phyloP scores from a whole-genome alignment of 2,329 filamentous ascomycete genomes.

The Pyrenochaeta sp. region DNA sequence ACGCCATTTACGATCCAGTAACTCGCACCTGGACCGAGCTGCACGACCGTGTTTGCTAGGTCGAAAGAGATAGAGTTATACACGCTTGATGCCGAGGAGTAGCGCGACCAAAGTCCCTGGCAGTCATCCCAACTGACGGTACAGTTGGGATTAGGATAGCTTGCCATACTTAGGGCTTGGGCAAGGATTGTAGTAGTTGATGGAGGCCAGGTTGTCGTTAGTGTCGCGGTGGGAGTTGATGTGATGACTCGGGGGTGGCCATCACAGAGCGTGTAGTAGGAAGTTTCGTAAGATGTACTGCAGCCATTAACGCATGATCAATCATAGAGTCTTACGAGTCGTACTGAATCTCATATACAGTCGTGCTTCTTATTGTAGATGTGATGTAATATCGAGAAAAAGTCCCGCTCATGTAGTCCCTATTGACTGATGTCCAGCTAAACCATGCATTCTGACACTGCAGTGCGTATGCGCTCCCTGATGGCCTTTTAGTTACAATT shows the following conservation, averaged over 20 bases:
- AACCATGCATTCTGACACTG: constrained; percentile 27
- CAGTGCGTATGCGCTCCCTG: constrained; percentile 22
- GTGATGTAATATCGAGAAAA: constrained; percentile 8
- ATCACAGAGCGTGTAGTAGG: constrained; percentile 25
- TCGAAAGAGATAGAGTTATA: constrained; percentile 19
- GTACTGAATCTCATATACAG: constrained; percentile 20
- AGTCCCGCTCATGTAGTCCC: constrained; percentile 12
- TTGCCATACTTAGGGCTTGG: constrained; percentile 4
- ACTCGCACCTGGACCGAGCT: constrained; percentile 14
- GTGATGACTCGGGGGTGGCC: constrained; percentile 26
- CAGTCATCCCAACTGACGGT: constrained; percentile 24
- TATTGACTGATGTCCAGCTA: constrained; percentile 17
- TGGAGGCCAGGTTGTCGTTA: constrained; percentile 15
- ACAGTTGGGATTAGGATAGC: constrained; percentile 17
- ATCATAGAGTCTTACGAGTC: not conserved
- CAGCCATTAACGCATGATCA: not conserved
- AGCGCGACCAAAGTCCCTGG: constrained; percentile 20
- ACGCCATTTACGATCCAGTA: constrained; percentile 18
- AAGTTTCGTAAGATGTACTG: constrained; percentile 20
- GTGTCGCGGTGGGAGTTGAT: constrained; percentile 19
- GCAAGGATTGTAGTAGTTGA: constrained; percentile 20
- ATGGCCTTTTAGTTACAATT: not conserved
- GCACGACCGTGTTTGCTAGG: constrained; percentile 19
- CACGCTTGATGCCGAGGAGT: constrained; percentile 21
- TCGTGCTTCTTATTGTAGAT: constrained; percentile 16